Conservation (phyloP, 2,329 filamentous ascomycete species). For the Zelopaecilomyces penicillatus region DNA sequence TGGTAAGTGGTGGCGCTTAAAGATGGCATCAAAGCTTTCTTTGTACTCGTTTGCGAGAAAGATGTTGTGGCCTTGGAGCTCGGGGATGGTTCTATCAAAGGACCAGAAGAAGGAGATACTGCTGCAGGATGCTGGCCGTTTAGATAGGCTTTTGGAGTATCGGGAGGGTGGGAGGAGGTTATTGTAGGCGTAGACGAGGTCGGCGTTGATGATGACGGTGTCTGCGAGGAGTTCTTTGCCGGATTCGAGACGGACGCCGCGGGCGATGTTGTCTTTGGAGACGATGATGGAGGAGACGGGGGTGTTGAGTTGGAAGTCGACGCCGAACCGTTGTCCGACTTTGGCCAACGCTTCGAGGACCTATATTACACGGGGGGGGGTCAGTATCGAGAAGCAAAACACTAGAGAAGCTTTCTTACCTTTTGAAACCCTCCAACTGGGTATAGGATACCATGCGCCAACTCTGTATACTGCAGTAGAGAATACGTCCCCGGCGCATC, state of each 20-base stretch:
- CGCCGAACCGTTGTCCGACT: constrained; percentile 54
- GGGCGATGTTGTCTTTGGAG: constrained; percentile 13
- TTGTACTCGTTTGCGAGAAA: constrained; percentile 67
- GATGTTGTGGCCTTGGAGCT: constrained; percentile 65
- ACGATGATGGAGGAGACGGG: constrained; percentile 48
- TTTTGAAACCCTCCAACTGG: constrained; percentile 2
- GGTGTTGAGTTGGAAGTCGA: constrained; percentile 52
- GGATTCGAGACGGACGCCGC: constrained; percentile 49
- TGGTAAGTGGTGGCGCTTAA: constrained; percentile 60
- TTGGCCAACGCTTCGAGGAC: constrained; percentile 55
- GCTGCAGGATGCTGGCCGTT: constrained; percentile 53
- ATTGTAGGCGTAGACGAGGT: constrained; percentile 67
- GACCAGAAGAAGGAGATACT: constrained; percentile 74
- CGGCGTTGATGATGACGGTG: constrained; percentile 62
- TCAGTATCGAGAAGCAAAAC: too few relatives aligned
- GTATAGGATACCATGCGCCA: constrained; percentile 1
- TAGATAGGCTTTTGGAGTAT: constrained; percentile 32
- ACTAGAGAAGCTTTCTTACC: constrained; percentile 40
- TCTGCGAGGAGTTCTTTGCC: constrained; percentile 55
- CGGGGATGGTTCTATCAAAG: constrained; percentile 49
- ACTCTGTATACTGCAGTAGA: constrained; percentile 52
- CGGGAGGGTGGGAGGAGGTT: constrained; percentile 50
- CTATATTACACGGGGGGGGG: constrained; percentile 30
- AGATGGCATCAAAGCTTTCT: constrained; percentile 68
- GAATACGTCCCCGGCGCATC: constrained; percentile 68